Conservation (phyloP, 164 flowering plant genomes). For the Piper longum region DNA sequence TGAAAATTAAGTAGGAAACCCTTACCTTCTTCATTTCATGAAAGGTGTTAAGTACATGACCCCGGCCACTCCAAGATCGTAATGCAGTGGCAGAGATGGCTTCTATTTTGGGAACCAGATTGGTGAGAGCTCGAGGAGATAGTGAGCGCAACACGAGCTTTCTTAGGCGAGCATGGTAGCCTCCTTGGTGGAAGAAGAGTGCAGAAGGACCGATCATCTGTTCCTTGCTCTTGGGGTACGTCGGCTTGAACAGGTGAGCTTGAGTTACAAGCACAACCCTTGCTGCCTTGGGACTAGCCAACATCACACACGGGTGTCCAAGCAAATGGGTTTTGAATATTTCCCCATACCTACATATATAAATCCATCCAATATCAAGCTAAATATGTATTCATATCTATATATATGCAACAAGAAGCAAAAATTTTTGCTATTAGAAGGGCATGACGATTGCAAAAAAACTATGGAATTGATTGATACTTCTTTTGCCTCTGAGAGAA, state of each 20-base stretch:
- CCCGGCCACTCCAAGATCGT: slow-evolving; percentile 34
- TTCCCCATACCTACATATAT: slow-evolving; percentile 53
- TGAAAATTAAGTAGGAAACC: background rate
- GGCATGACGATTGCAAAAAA: background rate
- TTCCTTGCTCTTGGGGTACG: slow-evolving; percentile 81
- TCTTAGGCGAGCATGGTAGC: slow-evolving; percentile 50
- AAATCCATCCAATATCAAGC: too few relatives aligned
- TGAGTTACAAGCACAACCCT: slow-evolving; percentile 52
- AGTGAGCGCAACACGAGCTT: slow-evolving; percentile 55
- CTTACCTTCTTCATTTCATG: slow-evolving; percentile 73
- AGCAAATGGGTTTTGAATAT: slow-evolving; percentile 78
- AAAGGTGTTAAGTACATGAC: slow-evolving; percentile 42
- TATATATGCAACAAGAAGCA: background rate
- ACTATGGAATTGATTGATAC: slow-evolving; percentile 10
- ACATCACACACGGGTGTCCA: slow-evolving; percentile 77
- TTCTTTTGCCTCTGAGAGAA: slow-evolving; percentile 50
- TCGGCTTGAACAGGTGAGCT: slow-evolving; percentile 79
- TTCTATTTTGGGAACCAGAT: slow-evolving; percentile 36
- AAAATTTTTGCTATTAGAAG: background rate
- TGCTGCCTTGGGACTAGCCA: slow-evolving; percentile 77
- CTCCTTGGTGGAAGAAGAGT: slow-evolving; percentile 75
- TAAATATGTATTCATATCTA: too few relatives aligned
- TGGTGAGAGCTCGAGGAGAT: slow-evolving; percentile 29
- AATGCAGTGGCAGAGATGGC: slow-evolving; percentile 22
- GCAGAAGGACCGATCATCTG: slow-evolving; percentile 64